Evolutionary conservation across 2,329 filamentous ascomycete species (phyloP), one percentile per base, ranked within the genome.

Genomic region (Teratosphaeria destructans): DNA sequence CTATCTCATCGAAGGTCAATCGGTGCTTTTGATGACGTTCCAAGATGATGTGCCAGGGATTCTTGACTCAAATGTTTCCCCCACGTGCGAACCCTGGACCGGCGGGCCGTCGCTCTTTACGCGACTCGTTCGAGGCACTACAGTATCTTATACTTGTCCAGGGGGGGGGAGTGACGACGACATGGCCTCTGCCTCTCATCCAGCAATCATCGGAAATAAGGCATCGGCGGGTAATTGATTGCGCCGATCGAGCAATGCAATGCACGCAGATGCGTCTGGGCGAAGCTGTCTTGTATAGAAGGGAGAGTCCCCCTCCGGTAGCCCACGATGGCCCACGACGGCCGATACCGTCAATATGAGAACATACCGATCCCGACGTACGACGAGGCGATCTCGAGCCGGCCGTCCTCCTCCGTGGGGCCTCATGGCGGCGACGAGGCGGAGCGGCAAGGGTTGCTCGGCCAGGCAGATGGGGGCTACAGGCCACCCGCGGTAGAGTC

Each of bases 401-500:
- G 81, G 57, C 78, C 81, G 14, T 54, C 53, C 12, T 23, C 71
- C 74, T 37, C 83, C 82, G 26, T 79, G 79, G 12, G 75, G 75
- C 62, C 73, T 72, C 62, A 52, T 63, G 83, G 87, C 73, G 79
- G 82, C 69, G 84, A 85, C 73, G 85, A 90, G 70, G 82, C 84
- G 58, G 90, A 95, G 75, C 83, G 87, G 74, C 87, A 91, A 74
- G 88, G 87, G 5, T 82, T 96, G 29, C 80, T 95, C 49, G 80
- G 79, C 57, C 77, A 64, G 79, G 79, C 60, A 76, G 34, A 61
- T 57, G 27, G 56, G 12, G 52, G 85, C 64, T 96, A 96, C 74
- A 85, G 85, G 35, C 82, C 87, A 43, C 91, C 93, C 1, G 92
- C 88, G 1, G 91, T 93, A 63, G 88, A 94, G 73, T 91, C 90